Conservation (phyloP, 1,284 basidiomycete genomes). For the Mycena citricolor region DNA sequence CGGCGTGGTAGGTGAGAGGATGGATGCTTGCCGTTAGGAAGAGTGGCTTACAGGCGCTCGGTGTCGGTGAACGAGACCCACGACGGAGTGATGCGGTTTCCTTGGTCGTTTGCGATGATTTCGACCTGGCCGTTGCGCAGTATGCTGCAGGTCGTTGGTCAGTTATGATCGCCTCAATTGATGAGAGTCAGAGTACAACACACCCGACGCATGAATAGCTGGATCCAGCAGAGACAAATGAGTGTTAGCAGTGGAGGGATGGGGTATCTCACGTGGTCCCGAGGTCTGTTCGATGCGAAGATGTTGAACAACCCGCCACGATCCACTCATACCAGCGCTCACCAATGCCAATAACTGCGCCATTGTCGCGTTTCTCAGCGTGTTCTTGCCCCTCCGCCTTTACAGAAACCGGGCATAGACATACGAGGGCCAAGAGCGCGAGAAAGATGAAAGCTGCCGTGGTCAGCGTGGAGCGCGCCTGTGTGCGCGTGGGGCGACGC, state of each 20-base stretch:
- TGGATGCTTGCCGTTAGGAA: too few species aligned
- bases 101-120: constrained; percentile 97
- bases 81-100: constrained; percentile 95
- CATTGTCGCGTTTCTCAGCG: constrained; percentile 72
- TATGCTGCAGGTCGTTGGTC: constrained; percentile 53
- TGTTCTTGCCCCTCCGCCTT: constrained; percentile 39
- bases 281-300: constrained; percentile 56
- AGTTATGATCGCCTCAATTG: not conserved
- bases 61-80: constrained; percentile 91
- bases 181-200: constrained; percentile 25
- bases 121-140: constrained; percentile 91
- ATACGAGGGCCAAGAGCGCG: constrained; percentile 62
- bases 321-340: constrained; percentile 32
- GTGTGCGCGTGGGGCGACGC: constrained; percentile 42
- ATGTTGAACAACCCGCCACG: constrained; percentile 20
- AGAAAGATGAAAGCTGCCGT: constrained; percentile 65
- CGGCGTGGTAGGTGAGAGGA: too few species aligned
- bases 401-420: constrained; percentile 53
- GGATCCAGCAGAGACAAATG: constrained; percentile 1
- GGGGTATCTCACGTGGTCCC: constrained; percentile 81
- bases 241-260: not conserved
- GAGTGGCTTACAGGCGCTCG: constrained; percentile 76
- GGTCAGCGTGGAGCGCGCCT: constrained; percentile 57
- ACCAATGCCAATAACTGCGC: constrained; percentile 95
- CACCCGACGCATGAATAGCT: constrained; percentile 69